These are phyloP conservation scores for Rhodotorula kratochvilovae DNA, from an alignment of 768 basidiomycete species.

Conservation along the genomic window DNA sequence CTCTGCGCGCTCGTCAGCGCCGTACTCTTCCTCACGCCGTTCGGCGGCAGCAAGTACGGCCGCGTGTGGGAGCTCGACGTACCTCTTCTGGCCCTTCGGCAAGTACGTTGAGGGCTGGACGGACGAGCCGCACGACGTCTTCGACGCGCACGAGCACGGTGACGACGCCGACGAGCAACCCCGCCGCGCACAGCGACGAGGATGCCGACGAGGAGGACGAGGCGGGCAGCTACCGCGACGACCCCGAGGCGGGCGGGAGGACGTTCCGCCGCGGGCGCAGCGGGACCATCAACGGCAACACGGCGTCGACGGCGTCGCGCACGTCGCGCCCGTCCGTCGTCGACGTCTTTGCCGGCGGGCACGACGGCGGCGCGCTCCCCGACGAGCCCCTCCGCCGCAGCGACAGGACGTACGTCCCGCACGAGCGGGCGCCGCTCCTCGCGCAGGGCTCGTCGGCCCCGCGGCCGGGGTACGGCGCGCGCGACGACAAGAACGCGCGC, in stretches of 20 bases:
- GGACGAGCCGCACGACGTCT: slow-evolving; percentile 48
- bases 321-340: slow-evolving; percentile 35
- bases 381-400: slow-evolving; percentile 51
- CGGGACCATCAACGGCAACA: slow-evolving; percentile 15
- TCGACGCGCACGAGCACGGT: slow-evolving; percentile 43
- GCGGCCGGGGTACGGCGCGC: background rate
- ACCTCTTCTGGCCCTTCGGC: slow-evolving; percentile 92
- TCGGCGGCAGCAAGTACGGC: slow-evolving; percentile 77
- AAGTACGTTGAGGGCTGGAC: slow-evolving; percentile 85
- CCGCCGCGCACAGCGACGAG: background rate
- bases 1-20: slow-evolving; percentile 64
- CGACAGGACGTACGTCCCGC: slow-evolving; percentile 43
- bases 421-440: slow-evolving; percentile 46
- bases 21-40: slow-evolving; percentile 67
- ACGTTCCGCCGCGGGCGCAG: slow-evolving; percentile 21
- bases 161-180: slow-evolving; percentile 1
- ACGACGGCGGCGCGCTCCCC: slow-evolving; percentile 15
- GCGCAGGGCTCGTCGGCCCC: background rate
- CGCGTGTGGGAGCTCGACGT: slow-evolving; percentile 92
- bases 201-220: background rate
- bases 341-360: slow-evolving; percentile 15
- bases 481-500: background rate
- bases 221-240: slow-evolving; percentile 12
- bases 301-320: background rate
- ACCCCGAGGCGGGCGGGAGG: slow-evolving; percentile 17